Evolutionary conservation across 2,329 filamentous ascomycete species (phyloP), one percentile per base, ranked within the genome.

Genomic region (Aspergillus fumigatiaffinis): DNA sequence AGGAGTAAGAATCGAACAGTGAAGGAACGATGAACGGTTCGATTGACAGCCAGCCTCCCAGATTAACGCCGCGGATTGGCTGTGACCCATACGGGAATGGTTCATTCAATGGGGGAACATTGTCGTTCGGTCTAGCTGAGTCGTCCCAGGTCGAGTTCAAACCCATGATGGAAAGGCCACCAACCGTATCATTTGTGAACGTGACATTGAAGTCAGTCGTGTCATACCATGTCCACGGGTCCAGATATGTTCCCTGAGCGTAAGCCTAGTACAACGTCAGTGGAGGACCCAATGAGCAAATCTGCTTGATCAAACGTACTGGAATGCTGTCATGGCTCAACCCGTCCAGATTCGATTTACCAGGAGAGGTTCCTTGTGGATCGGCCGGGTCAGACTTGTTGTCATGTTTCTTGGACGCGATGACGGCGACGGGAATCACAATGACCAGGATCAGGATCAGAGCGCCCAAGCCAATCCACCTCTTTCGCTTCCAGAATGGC

Each of bases 21-120:
- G 92, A 97, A 0, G 94, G 94, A 3, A 91, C 93, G 71, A 99
- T 97, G 72, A 96, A 97, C 0, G 94, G 94, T 69, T 99, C 94
- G 12, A 99, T 78, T 2, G 89, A 90, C 1, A 99, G 83, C 94
- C 94, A 99, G 12, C 94, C 94, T 52, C 94, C 94, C 1, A 97
- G 72, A 67, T 96, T 97, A 38, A 97, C 91, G 1, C 94, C 94
- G 6, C 93, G 86, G 25, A 95, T 91, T 2, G 92, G 92, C 54
- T 82, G 86, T 23, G 84, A 85, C 2, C 86, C 84, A 66, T 97
- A 99, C 2, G 87, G 86, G 83, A 93, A 97, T 1, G 80, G 68
- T 59, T 92, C 81, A 63, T 91, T 83, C 6, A 99, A 80, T 1
- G 91, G 80, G 0, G 92, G 90, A 0, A 95, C 91, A 32, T 91